phyloP scores from a whole-genome alignment of 371 early-diverging fungal species.

The Saksenaea oblongispora region DNA sequence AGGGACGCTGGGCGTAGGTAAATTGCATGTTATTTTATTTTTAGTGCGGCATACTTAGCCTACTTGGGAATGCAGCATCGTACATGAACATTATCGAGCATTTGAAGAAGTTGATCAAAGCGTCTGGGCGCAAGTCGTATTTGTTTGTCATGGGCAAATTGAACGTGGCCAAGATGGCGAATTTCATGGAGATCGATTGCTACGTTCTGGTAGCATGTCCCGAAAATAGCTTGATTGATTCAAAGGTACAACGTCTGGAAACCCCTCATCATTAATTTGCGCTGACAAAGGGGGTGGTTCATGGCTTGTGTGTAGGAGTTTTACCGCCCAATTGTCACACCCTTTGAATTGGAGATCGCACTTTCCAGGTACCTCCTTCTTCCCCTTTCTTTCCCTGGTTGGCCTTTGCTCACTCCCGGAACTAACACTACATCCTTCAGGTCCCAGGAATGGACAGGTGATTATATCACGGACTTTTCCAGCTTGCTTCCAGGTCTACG shows the following conservation, averaged over 20 bases:
- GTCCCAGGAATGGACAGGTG: conserved; percentile 74
- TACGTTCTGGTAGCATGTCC: conserved; percentile 94
- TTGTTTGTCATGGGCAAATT: conserved; percentile 94
- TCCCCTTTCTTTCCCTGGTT: conserved; percentile 5
- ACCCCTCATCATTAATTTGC: neutral
- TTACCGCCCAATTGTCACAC: conserved; percentile 90
- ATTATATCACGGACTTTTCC: conserved; percentile 75
- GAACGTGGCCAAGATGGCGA: conserved; percentile 94
- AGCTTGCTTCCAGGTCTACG: conserved; percentile 56
- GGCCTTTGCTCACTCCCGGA: neutral
- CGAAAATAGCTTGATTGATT: conserved; percentile 91
- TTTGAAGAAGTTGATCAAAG: conserved; percentile 74
- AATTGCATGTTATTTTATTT: conserved; percentile 15
- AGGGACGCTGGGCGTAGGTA: conserved; percentile 94
- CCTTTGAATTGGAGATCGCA: conserved; percentile 88
- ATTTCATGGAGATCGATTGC: conserved; percentile 91
- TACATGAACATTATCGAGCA: conserved; percentile 81
- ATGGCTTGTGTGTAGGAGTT: conserved; percentile 62
- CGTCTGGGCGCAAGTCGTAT: conserved; percentile 82
- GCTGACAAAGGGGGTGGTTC: conserved; percentile 1
- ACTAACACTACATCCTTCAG: conserved; percentile 22
- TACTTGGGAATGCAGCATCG: conserved; percentile 54
- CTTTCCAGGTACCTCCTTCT: conserved; percentile 45
- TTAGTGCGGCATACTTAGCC: neutral
- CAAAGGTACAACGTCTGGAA: conserved; percentile 48